These are phyloP conservation scores for Geranium brycei DNA, from an alignment of 345 rosid genomes.

Conservation along the genomic window DNA sequence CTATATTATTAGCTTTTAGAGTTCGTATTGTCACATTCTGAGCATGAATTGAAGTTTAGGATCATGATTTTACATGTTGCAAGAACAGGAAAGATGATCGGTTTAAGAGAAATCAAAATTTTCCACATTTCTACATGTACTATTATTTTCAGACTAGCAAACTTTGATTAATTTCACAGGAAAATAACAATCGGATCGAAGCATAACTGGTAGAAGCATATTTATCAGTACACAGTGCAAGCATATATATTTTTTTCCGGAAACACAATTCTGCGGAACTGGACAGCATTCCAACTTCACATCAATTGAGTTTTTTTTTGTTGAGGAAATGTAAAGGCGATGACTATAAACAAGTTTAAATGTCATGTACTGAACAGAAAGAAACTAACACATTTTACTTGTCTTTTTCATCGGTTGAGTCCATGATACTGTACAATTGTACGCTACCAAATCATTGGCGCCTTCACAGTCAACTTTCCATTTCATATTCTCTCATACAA, in stretches of 20 bases:
- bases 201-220: not conserved
- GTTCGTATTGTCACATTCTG: no score
- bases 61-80: no score
- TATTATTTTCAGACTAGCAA: no score
- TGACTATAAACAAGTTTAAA: no score
- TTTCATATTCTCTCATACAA: constrained; percentile 17
- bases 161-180: no score
- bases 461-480: not conserved
- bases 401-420: not conserved
- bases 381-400: not conserved
- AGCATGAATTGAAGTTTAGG: no score
- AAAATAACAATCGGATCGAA: not conserved
- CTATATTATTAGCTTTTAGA: no score
- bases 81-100: no score
- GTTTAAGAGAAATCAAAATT: no score
- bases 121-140: no score
- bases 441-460: not conserved
- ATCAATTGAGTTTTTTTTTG: not conserved
- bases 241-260: no score
- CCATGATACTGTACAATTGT: not conserved
- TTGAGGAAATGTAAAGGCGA: not conserved
- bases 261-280: no score
- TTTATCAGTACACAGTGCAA: not conserved
- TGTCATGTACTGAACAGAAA: not conserved
- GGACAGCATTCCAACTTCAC: not conserved